phyloP scores from a whole-genome alignment of 116 monocot genomes.

The Iris pallida region DNA sequence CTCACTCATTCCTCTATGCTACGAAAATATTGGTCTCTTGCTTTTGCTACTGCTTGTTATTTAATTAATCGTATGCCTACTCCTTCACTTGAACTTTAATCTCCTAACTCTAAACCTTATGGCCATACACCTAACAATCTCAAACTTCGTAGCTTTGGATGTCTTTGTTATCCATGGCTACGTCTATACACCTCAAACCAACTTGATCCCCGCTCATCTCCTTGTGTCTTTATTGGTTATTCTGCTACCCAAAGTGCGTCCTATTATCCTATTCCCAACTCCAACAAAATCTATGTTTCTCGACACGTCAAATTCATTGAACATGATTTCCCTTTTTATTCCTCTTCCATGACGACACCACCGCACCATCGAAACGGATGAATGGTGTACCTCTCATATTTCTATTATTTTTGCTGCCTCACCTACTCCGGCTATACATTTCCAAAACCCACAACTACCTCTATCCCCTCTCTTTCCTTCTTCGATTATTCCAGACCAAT shows the following conservation, averaged over 20 bases:
- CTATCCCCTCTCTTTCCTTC: no score
- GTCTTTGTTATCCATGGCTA: no score
- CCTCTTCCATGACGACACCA: neutral
- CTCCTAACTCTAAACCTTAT: neutral
- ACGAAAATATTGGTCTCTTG: neutral
- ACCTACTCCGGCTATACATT: no score
- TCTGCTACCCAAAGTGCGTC: neutral
- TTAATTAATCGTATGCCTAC: slow-evolving; percentile 8
- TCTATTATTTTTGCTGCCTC: no score
- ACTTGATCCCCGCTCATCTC: neutral
- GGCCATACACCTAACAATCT: neutral
- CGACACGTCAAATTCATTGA: slow-evolving; percentile 7
- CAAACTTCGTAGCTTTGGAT: no score
- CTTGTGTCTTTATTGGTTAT: no score
- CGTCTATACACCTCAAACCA: neutral
- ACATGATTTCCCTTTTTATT: neutral
- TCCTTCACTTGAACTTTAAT: neutral
- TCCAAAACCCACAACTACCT: no score
- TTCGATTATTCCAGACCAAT: no score
- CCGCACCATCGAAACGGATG: no score
- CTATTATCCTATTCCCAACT: neutral
- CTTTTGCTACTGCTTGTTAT: neutral
- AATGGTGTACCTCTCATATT: no score
- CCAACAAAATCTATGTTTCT: neutral
- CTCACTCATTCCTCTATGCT: no score